Evolutionary conservation across 148 eudicot species (phyloP), one percentile per base, ranked within the genome.

Genomic region (Simmondsia chinensis): DNA sequence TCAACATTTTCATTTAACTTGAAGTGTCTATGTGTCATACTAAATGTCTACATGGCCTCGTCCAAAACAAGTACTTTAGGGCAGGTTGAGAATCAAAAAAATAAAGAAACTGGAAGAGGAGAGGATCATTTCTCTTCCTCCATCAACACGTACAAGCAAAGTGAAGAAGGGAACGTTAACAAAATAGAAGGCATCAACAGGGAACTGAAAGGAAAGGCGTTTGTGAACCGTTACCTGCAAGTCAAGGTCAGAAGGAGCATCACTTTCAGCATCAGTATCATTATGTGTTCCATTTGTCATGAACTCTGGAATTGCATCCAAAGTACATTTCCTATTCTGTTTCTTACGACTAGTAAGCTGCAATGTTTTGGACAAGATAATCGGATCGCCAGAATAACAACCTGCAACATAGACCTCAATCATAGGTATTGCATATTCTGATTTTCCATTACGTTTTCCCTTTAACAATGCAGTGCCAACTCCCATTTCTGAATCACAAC

Each of bases 341-440:
- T 73, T 80, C 63, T 77, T 76, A 28, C 83, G 50, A 18, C 13
- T 32, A 48, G 50, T 55, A 67, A 70, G 62, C 53, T 77, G 83
- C 71, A 77, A 36, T 21, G 70, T 73, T 68, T 71, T 77, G 17
- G 77, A 73, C 36, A 81, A 50, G 19, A 81, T 77, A 12, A 81
- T 59, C 1, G 89, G 89, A 38, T 60, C 61, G 14, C 83, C 89
- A 8, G 64, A 58, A 41, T 58, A 76, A 44, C 71, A 61, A 24
- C 89, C 89, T 0, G 89, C 69, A 55, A 81, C 75, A 50, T 73
- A 81, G 44, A 81, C 80, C 57, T 81, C 89, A 45, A 81, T 25
- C 0, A 57, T 59, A 21, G 89, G 80, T 14, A 27, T 47, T 21
- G 48, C 47, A 19, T 49, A 59, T 42, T 70, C 75, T 17, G 60